Conservation (phyloP, 2,329 filamentous ascomycete genomes). For the Elsinoe arachidis region DNA sequence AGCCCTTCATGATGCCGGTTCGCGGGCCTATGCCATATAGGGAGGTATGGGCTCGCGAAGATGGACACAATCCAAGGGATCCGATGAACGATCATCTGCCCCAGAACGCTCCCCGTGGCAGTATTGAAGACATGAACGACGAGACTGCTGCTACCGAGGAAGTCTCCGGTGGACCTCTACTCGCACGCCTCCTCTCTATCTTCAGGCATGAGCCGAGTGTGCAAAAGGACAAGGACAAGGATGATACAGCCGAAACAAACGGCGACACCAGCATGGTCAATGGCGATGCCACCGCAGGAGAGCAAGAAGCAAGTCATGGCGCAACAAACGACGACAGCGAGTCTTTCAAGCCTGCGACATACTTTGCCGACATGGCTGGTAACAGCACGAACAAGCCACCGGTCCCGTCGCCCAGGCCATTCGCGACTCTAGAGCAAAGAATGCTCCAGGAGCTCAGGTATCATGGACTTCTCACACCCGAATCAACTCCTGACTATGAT, state of each 20-base stretch:
- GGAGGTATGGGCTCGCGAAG: slow-evolving; percentile 90
- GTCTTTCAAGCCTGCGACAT: slow-evolving; percentile 57
- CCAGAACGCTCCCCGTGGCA: slow-evolving; percentile 74
- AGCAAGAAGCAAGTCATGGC: slow-evolving; percentile 33
- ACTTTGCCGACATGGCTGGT: slow-evolving; percentile 47
- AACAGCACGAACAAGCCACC: slow-evolving; percentile 18
- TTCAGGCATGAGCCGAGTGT: slow-evolving; percentile 64
- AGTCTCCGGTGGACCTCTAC: slow-evolving; percentile 77
- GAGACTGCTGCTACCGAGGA: slow-evolving; percentile 81
- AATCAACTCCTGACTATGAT: slow-evolving; percentile 66
- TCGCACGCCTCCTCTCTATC: slow-evolving; percentile 69
- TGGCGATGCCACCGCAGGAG: slow-evolving; percentile 32
- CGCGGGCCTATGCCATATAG: slow-evolving; percentile 78
- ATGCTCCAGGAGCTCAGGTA: slow-evolving; percentile 84
- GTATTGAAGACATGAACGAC: slow-evolving; percentile 78
- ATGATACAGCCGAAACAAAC: slow-evolving; percentile 43
- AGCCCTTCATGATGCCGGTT: slow-evolving; percentile 77
- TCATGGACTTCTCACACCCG: slow-evolving; percentile 63
- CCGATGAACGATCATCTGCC: slow-evolving; percentile 55
- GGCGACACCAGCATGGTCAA: slow-evolving; percentile 34
- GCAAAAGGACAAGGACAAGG: slow-evolving; percentile 49
- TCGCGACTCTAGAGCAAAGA: slow-evolving; percentile 78
- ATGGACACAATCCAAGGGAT: slow-evolving; percentile 69
- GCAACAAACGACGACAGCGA: slow-evolving; percentile 22
- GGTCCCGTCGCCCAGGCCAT: slow-evolving; percentile 66